Base-by-base conservation (phyloP, 371 early-diverging fungal species). In the Furculomyces boomerangus region DNA sequence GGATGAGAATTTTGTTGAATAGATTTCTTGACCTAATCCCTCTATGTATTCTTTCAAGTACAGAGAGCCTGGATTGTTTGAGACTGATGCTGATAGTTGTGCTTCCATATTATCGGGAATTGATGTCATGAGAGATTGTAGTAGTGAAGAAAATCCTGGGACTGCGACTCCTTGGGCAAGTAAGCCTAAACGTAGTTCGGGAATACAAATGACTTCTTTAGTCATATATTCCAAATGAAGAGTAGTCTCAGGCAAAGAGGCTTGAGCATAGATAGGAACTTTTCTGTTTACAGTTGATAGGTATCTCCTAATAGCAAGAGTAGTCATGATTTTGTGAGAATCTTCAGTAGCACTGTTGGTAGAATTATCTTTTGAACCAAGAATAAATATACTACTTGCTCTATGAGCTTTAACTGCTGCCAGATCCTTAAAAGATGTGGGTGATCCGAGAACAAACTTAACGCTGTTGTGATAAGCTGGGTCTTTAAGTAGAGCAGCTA, bases 151-250 rank as follows among this genome's bases (percentile, higher is more conserved):
- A 53, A 78, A 76, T 5, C 84, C 84, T 0, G 84, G 84, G n/a
- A 77, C 70, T 41, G 75, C 60, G 10, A 71, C 65, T 56, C 74
- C 76, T 62, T 80, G 76, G 14, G 83, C 79, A 41, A 81, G 62
- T 46, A 83, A 65, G 3, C 80, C 84, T 37, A 83, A 64, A 26
- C 77, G 78, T 54, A 83, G 67, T 60, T 83, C 84, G 50, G 83
- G 82, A 25, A 79, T 64, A 60, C 84, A 83, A 27, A 83, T 65
- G 0, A 80, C 68, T 35, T 73, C 71, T 57, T 78, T 76, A 24
- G 83, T 75, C 54, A 81, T 53, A 44, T 66, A 66, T 51, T 80
- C 72, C 57, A 84, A 71, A 60, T 83, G 84, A 53, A 65, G 54
- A 48, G 77, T 74, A 53, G 83, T 80, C 26, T 77, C 76, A 18